These are phyloP conservation scores for Candida bentonensis DNA, from an alignment of 805 yeast genomes.

Conservation along the genomic window DNA sequence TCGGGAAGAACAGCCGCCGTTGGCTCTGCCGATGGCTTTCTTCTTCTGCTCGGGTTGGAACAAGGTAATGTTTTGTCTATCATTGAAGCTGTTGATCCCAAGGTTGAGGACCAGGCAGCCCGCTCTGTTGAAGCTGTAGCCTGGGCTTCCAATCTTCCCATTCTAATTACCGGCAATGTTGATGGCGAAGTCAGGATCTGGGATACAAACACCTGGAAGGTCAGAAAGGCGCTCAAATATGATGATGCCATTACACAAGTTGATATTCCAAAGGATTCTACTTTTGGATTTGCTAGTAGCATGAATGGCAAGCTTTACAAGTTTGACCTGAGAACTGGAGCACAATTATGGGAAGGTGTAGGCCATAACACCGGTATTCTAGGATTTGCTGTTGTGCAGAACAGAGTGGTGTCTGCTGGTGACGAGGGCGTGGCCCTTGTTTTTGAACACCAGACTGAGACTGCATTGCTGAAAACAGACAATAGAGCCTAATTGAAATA, in stretches of 20 bases:
- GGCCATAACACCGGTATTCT: constrained; percentile 94
- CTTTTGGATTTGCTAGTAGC: constrained; percentile 47
- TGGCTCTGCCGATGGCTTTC: constrained; percentile 80
- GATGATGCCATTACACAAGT: constrained; percentile 81
- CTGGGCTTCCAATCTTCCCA: constrained; percentile 54
- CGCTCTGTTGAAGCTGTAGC: constrained; percentile 68
- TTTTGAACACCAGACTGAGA: constrained; percentile 25
- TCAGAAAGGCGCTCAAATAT: constrained; percentile 53
- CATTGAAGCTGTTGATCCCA: constrained; percentile 47
- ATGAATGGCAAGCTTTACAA: constrained; percentile 78
- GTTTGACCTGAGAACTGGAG: constrained; percentile 84
- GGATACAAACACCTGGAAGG: constrained; percentile 76
- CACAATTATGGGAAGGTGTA: constrained; percentile 57
- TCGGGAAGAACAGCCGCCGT: constrained; percentile 47
- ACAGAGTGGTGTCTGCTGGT: constrained; percentile 77
- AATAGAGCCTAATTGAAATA: background rate
- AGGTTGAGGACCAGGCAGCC: constrained; percentile 30
- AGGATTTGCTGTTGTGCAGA: constrained; percentile 59
- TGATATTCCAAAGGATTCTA: constrained; percentile 36
- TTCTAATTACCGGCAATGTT: constrained; percentile 81
- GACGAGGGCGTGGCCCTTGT: constrained; percentile 91
- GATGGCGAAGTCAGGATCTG: constrained; percentile 74
- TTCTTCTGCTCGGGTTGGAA: constrained; percentile 63
- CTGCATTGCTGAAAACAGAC: background rate
- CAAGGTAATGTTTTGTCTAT: constrained; percentile 56